These are phyloP conservation scores for Kodamaea laetipori DNA, from an alignment of 805 yeast genomes.

Conservation along the genomic window DNA sequence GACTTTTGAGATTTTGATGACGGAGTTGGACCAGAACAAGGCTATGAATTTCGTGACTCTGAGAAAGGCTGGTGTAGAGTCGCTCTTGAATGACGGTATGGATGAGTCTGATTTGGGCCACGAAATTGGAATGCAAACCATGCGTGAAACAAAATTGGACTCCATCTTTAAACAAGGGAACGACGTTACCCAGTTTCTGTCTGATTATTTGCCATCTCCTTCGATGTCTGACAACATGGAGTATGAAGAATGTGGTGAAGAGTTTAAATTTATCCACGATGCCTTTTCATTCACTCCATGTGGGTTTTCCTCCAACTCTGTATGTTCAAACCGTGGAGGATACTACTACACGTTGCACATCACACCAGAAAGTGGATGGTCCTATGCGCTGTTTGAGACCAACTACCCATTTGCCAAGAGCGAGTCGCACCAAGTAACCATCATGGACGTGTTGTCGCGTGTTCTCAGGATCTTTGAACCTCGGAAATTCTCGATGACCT, in stretches of 20 bases:
- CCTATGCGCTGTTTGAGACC: slow-evolving; percentile 94
- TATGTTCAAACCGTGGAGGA: slow-evolving; percentile 50
- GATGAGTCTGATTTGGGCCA: slow-evolving; percentile 78
- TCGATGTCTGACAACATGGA: slow-evolving; percentile 31
- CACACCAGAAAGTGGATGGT: slow-evolving; percentile 93
- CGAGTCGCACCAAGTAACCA: slow-evolving; percentile 35
- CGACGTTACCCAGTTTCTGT: slow-evolving; percentile 5
- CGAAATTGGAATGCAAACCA: slow-evolving; percentile 67
- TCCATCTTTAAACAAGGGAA: slow-evolving; percentile 42
- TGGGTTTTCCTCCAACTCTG: slow-evolving; percentile 89
- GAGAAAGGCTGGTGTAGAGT: slow-evolving; percentile 47
- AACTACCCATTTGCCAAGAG: slow-evolving; percentile 58
- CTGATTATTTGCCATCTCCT: slow-evolving; percentile 38
- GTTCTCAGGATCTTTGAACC: slow-evolving; percentile 74
- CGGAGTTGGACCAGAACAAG: slow-evolving; percentile 62
- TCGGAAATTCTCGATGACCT: slow-evolving; percentile 61
- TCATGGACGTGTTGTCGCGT: slow-evolving; percentile 56
- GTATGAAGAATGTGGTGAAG: slow-evolving; percentile 15
- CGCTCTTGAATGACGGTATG: slow-evolving; percentile 42
- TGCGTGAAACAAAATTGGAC: slow-evolving; percentile 64
- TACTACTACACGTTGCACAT: slow-evolving; percentile 83
- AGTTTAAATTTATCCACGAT: slow-evolving; percentile 58
- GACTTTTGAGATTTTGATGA: slow-evolving; percentile 90
- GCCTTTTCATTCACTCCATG: slow-evolving; percentile 93
- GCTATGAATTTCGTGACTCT: slow-evolving; percentile 62